Evolutionary conservation across 2,329 filamentous ascomycete genomes (phyloP), one percentile per base, ranked within the genome.

Genomic region (Aphanoascus verrucosus): DNA sequence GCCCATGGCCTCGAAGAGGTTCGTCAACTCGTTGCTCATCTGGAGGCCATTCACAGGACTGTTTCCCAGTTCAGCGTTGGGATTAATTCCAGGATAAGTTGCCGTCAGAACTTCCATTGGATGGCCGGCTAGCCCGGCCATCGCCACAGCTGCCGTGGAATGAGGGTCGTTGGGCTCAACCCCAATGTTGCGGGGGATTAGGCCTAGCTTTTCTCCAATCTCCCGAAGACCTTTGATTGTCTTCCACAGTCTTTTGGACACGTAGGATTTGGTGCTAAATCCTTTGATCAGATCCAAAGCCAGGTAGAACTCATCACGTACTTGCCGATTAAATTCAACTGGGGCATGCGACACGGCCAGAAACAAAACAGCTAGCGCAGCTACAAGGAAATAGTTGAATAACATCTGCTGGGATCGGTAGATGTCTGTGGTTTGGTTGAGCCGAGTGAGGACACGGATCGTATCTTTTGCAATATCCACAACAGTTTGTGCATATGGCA

Each of bases 401-500:
- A 79, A 74, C 42, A 80, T 75, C 61, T 84, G 81, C 60, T 83
- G 80, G 7, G 75, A 77, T 40, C 74, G 75, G 65, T 84, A 85
- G 23, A 85, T 78, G 60, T 83, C 79, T 0, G 77, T 77, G 4
- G 77, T 81, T 57, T 80, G 77, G 58, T 83, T 82, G 54, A 83
- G 72, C 49, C 76, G 75, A 1, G 78, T 80, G 31, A 85, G 69
- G 6, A 82, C 76, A 4, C 76, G 74, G 49, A 84, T 77, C 0
- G 80, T 82, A 60, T 85, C 81, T 63, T 83, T 84, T 17, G 82
- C 80, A 12, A 84, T 75, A 54, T 81, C 78, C 19, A 83, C 77
- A 3, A 81, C 80, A 0, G 79, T 85, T 62, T 87, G 82, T 2
- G 89, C 89, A 57, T 87, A 83, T 3, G 74, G 70, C 49, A 83